Percentiles rank a stretch among this genome's conserved stretches.
These are phyloP conservation scores for Erysimum cheiri DNA, from an alignment of 441 rosid genomes.

Conservation along the genomic window DNA sequence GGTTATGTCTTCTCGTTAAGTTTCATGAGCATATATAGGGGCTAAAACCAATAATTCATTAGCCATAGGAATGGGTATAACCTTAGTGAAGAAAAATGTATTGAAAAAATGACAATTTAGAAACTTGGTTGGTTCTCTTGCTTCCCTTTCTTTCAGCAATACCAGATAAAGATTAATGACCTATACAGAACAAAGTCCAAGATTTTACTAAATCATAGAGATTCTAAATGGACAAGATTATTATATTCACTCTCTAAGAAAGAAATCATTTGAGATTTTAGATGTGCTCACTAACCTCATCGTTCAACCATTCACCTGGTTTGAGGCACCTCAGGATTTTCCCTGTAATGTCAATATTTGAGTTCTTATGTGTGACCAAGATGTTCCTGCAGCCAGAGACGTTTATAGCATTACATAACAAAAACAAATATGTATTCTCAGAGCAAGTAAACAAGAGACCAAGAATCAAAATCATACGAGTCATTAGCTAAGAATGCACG, in stretches of 20 bases:
- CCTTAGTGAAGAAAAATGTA: conserved; percentile 98
- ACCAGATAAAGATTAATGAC: conserved; percentile 89
- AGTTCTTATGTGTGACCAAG: conserved; percentile 61
- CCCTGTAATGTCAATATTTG: conserved; percentile 82
- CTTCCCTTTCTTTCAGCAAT: conserved; percentile 93
- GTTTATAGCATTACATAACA: conserved; percentile 28
- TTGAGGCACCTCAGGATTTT: conserved; percentile 69
- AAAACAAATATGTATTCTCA: not conserved
- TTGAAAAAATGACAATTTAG: conserved; percentile 92
- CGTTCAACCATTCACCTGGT: conserved; percentile 92
- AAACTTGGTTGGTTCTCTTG: conserved; percentile 81
- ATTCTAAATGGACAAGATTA: not conserved
- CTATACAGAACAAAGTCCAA: conserved; percentile 52
- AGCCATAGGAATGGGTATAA: conserved; percentile 34
- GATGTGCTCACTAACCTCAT: conserved; percentile 65
- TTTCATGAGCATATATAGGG: conserved; percentile 13
- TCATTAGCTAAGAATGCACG: conserved; percentile 55
- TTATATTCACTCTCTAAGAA: not conserved
- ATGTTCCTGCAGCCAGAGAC: conserved; percentile 55
- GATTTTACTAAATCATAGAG: conserved; percentile 20
- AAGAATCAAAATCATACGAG: conserved; percentile 48
- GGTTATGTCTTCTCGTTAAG: conserved; percentile 22
- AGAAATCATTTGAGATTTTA: conserved; percentile 7
- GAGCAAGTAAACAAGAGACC: conserved; percentile 24
- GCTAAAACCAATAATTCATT: conserved; percentile 1